phyloP scores from a whole-genome alignment of 2,329 filamentous ascomycete species.

The Diplodia seriata region DNA sequence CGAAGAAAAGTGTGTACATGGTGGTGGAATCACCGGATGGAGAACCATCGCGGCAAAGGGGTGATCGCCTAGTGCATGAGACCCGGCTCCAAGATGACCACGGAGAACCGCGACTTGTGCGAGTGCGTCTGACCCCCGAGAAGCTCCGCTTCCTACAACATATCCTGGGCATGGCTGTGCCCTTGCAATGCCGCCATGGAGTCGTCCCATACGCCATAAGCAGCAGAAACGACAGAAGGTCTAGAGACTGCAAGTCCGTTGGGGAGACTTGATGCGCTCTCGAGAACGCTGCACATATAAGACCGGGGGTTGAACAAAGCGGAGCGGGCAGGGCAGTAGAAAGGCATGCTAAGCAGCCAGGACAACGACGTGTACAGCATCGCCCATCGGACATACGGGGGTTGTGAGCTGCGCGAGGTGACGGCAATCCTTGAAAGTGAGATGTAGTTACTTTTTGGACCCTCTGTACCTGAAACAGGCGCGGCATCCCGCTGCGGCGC shows the following conservation, averaged over 20 bases:
- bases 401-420: too few species aligned
- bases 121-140: neutral
- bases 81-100: neutral
- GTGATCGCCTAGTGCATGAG: too few species aligned
- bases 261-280: neutral
- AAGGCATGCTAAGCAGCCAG: too few species aligned
- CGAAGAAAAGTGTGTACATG: neutral
- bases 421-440: too few species aligned
- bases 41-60: neutral
- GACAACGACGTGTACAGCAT: neutral
- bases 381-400: neutral
- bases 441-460: too few species aligned
- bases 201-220: slow-evolving; percentile 7
- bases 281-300: too few species aligned
- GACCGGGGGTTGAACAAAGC: neutral
- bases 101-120: neutral
- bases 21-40: neutral
- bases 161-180: neutral
- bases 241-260: neutral
- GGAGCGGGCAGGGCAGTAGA: neutral
- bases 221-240: neutral
- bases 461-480: too few species aligned
- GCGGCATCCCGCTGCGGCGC: too few species aligned
- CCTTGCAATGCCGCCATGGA: neutral
- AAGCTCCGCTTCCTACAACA: neutral